These are phyloP conservation scores for Brassica carinata DNA, from an alignment of 345 rosid genomes.

Conservation along the genomic window DNA sequence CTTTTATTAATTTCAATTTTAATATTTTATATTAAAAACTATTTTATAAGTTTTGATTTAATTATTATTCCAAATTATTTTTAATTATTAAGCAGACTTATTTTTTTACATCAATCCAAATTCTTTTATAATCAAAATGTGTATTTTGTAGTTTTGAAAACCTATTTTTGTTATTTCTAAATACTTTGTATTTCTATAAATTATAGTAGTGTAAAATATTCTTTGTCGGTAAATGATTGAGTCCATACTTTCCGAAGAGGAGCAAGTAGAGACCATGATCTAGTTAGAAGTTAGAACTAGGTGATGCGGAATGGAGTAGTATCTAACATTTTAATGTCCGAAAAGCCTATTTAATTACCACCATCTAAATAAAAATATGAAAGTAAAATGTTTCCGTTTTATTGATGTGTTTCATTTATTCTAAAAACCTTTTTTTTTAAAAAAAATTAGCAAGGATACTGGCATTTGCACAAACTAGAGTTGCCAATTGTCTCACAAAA, in stretches of 20 bases:
- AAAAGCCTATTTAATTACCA: neutral
- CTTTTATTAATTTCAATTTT: too few species aligned
- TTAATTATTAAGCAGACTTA: too few species aligned
- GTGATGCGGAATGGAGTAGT: neutral
- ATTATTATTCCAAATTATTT: too few species aligned
- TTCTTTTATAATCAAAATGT: too few species aligned
- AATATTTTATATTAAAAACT: too few species aligned
- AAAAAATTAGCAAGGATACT: neutral
- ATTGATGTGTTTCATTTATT: neutral
- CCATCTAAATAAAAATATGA: neutral
- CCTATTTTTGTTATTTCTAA: too few species aligned
- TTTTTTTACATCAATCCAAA: too few species aligned
- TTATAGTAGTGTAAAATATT: neutral
- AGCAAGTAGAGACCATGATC: neutral
- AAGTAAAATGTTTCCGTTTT: neutral
- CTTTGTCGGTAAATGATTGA: neutral
- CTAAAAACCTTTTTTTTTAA: neutral
- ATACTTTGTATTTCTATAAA: too few species aligned
- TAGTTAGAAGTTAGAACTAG: neutral
- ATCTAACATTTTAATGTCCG: neutral
- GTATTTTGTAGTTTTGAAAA: too few species aligned
- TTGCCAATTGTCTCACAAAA: conserved; percentile 13
- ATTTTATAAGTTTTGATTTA: too few species aligned
- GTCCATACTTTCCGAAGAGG: neutral
- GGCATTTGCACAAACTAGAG: conserved; percentile 3